Evolutionary conservation across 2,329 filamentous ascomycete genomes (phyloP).

Genomic region (Gaeumannomyces sp.): DNA sequence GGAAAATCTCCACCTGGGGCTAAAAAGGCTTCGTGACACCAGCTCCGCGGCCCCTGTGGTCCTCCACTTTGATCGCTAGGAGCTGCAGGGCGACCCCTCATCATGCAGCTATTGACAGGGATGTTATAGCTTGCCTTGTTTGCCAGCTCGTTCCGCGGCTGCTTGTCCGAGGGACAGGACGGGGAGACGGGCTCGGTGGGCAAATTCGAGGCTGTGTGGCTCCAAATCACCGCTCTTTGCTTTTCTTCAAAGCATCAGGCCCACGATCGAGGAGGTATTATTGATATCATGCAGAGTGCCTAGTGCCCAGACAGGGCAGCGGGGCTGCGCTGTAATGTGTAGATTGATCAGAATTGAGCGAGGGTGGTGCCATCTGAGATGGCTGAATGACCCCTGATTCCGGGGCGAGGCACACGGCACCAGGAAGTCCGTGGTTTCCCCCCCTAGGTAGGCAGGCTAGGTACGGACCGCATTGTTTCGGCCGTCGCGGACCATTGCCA

Average conservation of each 20-base stretch:
- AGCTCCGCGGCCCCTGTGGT: conserved; percentile 3
- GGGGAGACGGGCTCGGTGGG: background rate
- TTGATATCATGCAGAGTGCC: background rate
- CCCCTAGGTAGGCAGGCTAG: background rate
- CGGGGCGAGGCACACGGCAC: background rate
- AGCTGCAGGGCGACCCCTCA: conserved; percentile 1
- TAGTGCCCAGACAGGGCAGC: background rate
- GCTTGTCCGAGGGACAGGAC: background rate
- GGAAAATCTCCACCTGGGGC: conserved; percentile 16
- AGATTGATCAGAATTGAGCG: too few species aligned
- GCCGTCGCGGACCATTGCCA: background rate
- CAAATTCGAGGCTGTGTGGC: background rate
- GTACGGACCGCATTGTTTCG: background rate
- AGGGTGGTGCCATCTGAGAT: background rate
- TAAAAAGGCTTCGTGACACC: background rate
- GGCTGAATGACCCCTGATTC: background rate
- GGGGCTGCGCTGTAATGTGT: background rate
- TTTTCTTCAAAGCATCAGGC: background rate
- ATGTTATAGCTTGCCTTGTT: background rate
- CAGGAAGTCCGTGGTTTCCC: background rate
- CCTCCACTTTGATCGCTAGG: background rate
- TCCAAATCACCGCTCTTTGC: background rate
- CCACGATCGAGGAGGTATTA: background rate
- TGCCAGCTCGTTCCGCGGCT: background rate
- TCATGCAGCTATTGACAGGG: background rate